Evolutionary conservation across 306 rosid genomes (phyloP).

Genomic region (Astragalus membranaceus): DNA sequence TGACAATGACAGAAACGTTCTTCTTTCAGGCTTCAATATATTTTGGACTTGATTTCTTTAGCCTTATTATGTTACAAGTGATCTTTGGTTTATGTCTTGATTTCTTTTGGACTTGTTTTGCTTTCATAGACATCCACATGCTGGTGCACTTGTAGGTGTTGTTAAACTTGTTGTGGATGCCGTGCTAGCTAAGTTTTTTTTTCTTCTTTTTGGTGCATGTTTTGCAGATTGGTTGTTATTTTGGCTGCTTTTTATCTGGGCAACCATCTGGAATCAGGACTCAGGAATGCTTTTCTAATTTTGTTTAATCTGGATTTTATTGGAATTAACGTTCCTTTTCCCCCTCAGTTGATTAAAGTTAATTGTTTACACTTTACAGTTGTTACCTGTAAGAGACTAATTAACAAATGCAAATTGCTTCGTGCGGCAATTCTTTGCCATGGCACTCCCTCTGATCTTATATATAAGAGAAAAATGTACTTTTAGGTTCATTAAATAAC

Average conservation of each 20-base stretch:
- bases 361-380: conserved; percentile 6
- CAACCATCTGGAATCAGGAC: background rate
- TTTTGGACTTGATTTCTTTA: background rate
- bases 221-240: background rate
- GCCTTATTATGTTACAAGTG: background rate
- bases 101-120: background rate
- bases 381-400: background rate
- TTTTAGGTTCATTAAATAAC: too few species aligned
- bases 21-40: background rate
- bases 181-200: background rate
- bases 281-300: conserved; percentile 13
- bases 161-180: background rate
- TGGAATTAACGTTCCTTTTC: background rate
- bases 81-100: background rate
- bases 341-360: background rate
- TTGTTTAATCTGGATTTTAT: background rate
- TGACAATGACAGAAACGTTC: background rate
- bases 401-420: conserved; percentile 3
- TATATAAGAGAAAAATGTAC: too few species aligned
- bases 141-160: background rate
- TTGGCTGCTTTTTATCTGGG: conserved; percentile 1
- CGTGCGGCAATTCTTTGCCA: background rate
- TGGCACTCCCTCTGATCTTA: too few species aligned
- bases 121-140: background rate
- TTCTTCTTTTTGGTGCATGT: background rate